These are phyloP conservation scores for Bertia moriformis DNA, from an alignment of 2,329 filamentous ascomycete genomes.

Conservation along the genomic window DNA sequence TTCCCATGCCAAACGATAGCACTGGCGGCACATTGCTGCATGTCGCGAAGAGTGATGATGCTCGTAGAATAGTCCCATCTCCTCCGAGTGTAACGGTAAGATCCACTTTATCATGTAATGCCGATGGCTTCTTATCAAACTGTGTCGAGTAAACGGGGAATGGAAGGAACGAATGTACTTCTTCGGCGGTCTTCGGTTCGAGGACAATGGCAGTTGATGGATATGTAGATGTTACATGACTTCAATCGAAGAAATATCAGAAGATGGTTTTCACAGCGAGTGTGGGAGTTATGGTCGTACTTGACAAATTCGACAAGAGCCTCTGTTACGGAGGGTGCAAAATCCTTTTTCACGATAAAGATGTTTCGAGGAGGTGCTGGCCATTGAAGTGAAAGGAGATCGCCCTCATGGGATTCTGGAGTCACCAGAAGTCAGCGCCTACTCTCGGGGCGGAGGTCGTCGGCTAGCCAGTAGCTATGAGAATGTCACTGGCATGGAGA, in stretches of 20 bases:
- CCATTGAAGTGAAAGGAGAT: conserved; percentile 51
- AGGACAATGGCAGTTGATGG: conserved; percentile 2
- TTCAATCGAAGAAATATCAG: neutral
- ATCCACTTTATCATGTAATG: conserved; percentile 36
- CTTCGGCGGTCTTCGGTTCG: neutral
- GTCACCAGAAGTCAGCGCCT: too few species aligned
- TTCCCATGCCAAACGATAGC: conserved; percentile 63
- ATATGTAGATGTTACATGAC: conserved; percentile 1
- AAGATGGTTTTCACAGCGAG: too few species aligned
- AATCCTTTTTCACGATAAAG: conserved; percentile 53
- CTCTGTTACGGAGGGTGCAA: conserved; percentile 22
- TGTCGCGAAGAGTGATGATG: conserved; percentile 58
- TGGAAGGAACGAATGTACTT: neutral
- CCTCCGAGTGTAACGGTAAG: conserved; percentile 56
- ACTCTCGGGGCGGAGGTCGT: too few species aligned
- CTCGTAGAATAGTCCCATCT: conserved; percentile 60
- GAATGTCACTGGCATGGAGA: too few species aligned
- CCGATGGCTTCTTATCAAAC: neutral
- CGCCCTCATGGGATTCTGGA: conserved; percentile 21
- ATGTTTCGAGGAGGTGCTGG: conserved; percentile 54
- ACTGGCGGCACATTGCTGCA: conserved; percentile 51
- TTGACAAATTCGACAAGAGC: conserved; percentile 19
- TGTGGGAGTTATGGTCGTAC: conserved; percentile 8
- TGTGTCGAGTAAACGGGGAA: neutral
- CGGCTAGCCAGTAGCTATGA: too few species aligned